Conservation (phyloP, 495 filamentous ascomycete genomes). For the Aspergillus mulundensis region DNA sequence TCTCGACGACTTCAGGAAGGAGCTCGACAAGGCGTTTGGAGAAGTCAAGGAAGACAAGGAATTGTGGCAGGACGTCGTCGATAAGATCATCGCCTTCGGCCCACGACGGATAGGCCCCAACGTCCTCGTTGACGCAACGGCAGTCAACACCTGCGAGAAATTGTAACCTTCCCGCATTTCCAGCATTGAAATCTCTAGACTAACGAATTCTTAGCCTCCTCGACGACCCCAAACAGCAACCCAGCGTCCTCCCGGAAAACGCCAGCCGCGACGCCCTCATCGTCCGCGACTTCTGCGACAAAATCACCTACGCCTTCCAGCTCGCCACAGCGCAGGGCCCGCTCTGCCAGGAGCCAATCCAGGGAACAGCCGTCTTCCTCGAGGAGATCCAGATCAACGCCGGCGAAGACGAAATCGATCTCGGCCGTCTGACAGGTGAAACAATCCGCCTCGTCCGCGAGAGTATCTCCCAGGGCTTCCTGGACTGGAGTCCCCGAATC, state of each 20-base stretch:
- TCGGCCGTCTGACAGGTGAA: constrained; percentile 86
- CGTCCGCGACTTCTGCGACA: constrained; percentile 77
- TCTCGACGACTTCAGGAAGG: constrained; percentile 67
- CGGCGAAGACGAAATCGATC: constrained; percentile 60
- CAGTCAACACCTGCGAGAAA: constrained; percentile 65
- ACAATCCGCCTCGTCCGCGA: constrained; percentile 82
- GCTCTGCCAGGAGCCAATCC: constrained; percentile 88
- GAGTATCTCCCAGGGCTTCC: constrained; percentile 80
- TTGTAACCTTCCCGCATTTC: constrained; percentile 50
- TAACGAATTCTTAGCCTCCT: constrained; percentile 26
- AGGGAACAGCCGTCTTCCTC: constrained; percentile 87
- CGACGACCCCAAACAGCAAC: constrained; percentile 36
- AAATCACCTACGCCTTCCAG: constrained; percentile 89
- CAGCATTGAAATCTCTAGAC: not conserved
- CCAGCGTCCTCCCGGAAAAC: constrained; percentile 18
- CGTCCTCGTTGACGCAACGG: constrained; percentile 79
- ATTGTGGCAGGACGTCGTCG: constrained; percentile 70
- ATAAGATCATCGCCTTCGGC: constrained; percentile 85
- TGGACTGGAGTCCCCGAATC: constrained; percentile 92
- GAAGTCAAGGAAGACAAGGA: constrained; percentile 61
- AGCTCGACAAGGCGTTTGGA: constrained; percentile 63
- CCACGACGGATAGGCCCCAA: constrained; percentile 84
- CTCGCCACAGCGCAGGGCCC: constrained; percentile 85
- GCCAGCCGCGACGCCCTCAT: constrained; percentile 52
- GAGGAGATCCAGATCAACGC: constrained; percentile 66